Evolutionary conservation across 2,329 filamentous ascomycete species (phyloP), one percentile per base, ranked within the genome.

Genomic region (Aspergillus oerlinghausenensis): DNA sequence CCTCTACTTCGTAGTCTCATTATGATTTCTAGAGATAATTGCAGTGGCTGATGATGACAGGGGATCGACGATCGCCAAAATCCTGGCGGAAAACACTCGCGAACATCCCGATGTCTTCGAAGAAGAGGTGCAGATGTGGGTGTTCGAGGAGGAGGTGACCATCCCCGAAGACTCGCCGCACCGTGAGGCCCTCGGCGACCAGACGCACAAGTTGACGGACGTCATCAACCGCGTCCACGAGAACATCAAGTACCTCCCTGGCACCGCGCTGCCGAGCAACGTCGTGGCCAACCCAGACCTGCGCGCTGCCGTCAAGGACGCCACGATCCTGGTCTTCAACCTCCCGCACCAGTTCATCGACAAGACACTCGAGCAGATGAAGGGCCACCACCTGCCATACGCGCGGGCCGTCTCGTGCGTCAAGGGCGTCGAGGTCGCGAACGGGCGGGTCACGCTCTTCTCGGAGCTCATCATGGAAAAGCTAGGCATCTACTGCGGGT

Each of bases 41-140:
- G 28, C 28, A 11, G 28, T 45, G 7, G 21, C 40, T 50, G 38
- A 54, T 4, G 8, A 23, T 17, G 9, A 26, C 57, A 92, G 89
- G 92, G 93, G 93, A 66, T 96, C 92, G 58, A 95, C 92, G 55
- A 96, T 97, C 76, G 86, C 90, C 72, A 97, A 97, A 78, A 93
- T 97, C 63, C 83, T 96, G 50, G 92, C 91, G 63, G 92, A 97
- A 75, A 97, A 95, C 76, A 89, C 89, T 45, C 83, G 82, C 59
- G 85, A 83, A 57, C 81, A 95, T 75, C 82, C 86, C 4, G 83
- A 90, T 32, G 71, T 96, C 47, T 97, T 97, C 72, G 89, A 96
- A 69, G 80, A 87, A 71, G 80, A 90, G 55, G 90, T 97, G 53
- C 89, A 93, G 75, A 96, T 97, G 92, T 97, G 92, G 92, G 92